phyloP scores from a whole-genome alignment of 2,329 filamentous ascomycete genomes.

The Fusarium sp. region DNA sequence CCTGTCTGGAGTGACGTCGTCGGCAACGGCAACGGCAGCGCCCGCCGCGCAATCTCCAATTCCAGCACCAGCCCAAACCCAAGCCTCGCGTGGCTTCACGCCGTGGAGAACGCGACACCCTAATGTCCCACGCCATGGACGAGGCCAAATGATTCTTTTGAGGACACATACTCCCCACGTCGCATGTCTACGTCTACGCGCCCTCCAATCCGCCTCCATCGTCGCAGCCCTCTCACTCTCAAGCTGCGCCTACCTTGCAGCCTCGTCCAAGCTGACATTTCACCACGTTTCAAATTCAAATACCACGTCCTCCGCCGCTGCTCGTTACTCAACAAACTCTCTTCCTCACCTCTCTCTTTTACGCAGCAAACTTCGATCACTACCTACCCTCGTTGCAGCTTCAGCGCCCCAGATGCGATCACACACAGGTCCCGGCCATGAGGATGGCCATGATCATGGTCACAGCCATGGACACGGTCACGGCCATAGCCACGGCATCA shows the following conservation, averaged over 20 bases:
- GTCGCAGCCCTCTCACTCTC: conserved; percentile 36
- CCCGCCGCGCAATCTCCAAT: conserved; percentile 24
- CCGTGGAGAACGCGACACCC: conserved; percentile 34
- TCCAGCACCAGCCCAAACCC: conserved; percentile 3
- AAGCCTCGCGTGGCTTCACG: conserved; percentile 24
- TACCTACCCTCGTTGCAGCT: conserved; percentile 43
- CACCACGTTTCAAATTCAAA: conserved; percentile 31
- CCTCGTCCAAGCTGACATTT: conserved; percentile 32
- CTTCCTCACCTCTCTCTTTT: conserved; percentile 39
- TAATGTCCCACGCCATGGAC: conserved; percentile 36
- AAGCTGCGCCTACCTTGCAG: conserved; percentile 39
- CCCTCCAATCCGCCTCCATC: conserved; percentile 36
- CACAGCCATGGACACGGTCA: conserved; percentile 37
- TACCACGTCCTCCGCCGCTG: conserved; percentile 14
- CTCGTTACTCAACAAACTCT: conserved; percentile 28
- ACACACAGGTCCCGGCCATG: conserved; percentile 40
- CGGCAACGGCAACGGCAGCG: conserved; percentile 34
- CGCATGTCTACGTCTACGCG: conserved; percentile 38
- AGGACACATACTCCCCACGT: conserved; percentile 38
- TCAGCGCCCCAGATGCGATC: conserved; percentile 47
- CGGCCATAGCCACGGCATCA: conserved; percentile 35
- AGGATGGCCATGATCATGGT: conserved; percentile 29
- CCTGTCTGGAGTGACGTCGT: conserved; percentile 43
- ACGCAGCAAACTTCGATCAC: conserved; percentile 33
- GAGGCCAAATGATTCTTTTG: conserved; percentile 39